A percentile compares a stretch with the other conserved stretches of the same genome.
Evolutionary conservation across 352 stramenopile species (phyloP).

Genomic region (Phytophthora sp.): DNA sequence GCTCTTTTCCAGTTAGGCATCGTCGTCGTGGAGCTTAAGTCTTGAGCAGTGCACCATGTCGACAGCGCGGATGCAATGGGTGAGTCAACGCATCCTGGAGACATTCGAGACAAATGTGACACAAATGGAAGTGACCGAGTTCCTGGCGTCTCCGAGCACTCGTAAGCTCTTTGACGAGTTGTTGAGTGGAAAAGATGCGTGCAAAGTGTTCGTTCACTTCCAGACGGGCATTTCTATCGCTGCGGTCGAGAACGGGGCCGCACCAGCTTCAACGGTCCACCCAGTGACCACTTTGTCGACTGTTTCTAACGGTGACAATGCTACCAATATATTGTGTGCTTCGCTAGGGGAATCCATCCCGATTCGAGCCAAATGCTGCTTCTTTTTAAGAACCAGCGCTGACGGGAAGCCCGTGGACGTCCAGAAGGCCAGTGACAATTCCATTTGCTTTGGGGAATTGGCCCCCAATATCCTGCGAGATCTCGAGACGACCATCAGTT

Average conservation of each 20-base stretch:
- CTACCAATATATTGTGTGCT: slow-evolving; percentile 65
- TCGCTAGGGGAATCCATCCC: slow-evolving; percentile 73
- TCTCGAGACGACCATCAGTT: slow-evolving; percentile 80
- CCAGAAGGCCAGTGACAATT: slow-evolving; percentile 79
- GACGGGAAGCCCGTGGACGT: slow-evolving; percentile 80
- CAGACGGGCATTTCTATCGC: slow-evolving; percentile 39
- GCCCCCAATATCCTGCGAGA: slow-evolving; percentile 84
- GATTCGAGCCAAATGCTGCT: slow-evolving; percentile 84
- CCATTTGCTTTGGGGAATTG: slow-evolving; percentile 86
- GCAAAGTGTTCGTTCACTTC: slow-evolving; percentile 84
- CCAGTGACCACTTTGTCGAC: too few relatives aligned
- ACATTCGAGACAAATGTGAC: slow-evolving; percentile 78
- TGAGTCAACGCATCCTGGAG: slow-evolving; percentile 76
- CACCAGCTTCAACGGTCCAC: too few relatives aligned
- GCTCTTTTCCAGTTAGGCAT: slow-evolving; percentile 33
- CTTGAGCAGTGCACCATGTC: slow-evolving; percentile 49
- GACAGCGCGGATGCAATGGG: slow-evolving; percentile 85
- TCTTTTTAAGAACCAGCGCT: slow-evolving; percentile 74
- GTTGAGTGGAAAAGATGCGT: slow-evolving; percentile 68
- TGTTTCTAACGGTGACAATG: slow-evolving; percentile 28
- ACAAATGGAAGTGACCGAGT: slow-evolving; percentile 61
- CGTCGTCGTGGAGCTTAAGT: slow-evolving; percentile 8
- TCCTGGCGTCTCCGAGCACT: slow-evolving; percentile 54
- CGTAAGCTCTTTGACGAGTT: slow-evolving; percentile 82
- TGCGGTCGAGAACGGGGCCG: slow-evolving; percentile 15